These are phyloP conservation scores for Penicillium digitatum DNA, from an alignment of 2,329 filamentous ascomycete species.

Conservation along the genomic window DNA sequence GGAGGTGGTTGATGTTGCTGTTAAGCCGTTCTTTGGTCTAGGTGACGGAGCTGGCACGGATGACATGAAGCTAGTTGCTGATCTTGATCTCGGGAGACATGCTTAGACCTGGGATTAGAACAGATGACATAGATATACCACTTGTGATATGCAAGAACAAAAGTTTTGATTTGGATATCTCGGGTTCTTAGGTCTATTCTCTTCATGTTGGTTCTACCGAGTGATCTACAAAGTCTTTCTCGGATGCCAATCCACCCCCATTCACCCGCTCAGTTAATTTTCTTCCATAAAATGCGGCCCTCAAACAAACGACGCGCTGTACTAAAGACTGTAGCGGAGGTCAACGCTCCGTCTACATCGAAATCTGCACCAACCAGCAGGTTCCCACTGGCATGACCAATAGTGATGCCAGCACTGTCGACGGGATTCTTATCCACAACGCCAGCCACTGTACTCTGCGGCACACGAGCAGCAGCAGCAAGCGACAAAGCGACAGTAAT, in stretches of 20 bases:
- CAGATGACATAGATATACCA: conserved; percentile 5
- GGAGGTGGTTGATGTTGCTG: conserved; percentile 64
- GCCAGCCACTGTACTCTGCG: conserved; percentile 40
- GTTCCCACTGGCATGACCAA: conserved; percentile 49
- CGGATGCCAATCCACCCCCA: neutral
- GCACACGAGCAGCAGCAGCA: conserved; percentile 47
- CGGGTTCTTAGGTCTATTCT: neutral
- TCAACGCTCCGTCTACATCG: conserved; percentile 33
- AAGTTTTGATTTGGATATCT: neutral
- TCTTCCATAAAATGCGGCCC: conserved; percentile 44
- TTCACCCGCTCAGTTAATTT: neutral
- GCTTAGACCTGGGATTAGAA: conserved; percentile 13
- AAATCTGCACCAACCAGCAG: conserved; percentile 44
- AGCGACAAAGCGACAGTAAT: conserved; percentile 54
- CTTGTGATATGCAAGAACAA: conserved; percentile 7
- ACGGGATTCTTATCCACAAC: conserved; percentile 23
- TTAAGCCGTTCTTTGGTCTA: conserved; percentile 63
- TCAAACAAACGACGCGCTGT: conserved; percentile 50
- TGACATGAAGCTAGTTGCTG: conserved; percentile 38
- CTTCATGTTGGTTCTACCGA: neutral
- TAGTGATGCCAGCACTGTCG: conserved; percentile 35
- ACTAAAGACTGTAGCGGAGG: conserved; percentile 44
- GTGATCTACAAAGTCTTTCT: neutral
- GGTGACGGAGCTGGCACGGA: conserved; percentile 22
- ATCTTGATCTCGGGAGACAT: conserved; percentile 41